These are phyloP conservation scores for Cajanus cajan DNA, from an alignment of 306 rosid genomes.

Conservation along the genomic window DNA sequence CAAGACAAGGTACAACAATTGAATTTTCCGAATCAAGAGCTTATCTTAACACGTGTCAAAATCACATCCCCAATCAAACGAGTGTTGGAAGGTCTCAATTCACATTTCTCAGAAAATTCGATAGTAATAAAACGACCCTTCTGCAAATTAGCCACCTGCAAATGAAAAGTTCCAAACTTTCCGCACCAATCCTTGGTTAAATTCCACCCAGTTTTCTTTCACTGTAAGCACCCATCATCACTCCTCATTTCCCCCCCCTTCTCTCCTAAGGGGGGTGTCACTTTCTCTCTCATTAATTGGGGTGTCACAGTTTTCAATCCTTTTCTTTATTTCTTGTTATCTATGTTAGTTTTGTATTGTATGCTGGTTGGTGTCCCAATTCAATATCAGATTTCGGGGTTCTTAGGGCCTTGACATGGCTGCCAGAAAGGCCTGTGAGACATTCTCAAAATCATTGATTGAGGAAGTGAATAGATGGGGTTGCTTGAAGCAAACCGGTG, in stretches of 20 bases:
- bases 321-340: not conserved
- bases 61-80: not conserved
- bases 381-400: not conserved
- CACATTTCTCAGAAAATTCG: not conserved
- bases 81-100: not conserved
- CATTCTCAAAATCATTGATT: conserved; percentile 59
- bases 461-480: conserved; percentile 88
- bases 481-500: conserved; percentile 78
- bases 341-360: conserved; percentile 37
- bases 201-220: not conserved
- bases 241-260: not conserved
- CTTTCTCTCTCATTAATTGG: not conserved
- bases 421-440: conserved; percentile 57
- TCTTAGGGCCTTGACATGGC: conserved; percentile 47
- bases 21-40: not conserved
- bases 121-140: not conserved
- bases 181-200: not conserved
- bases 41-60: conserved; percentile 2
- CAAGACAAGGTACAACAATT: not conserved
- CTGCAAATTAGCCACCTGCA: not conserved
- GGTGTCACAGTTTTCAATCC: not conserved
- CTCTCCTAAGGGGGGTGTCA: not conserved
- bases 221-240: not conserved
- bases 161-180: conserved; percentile 6
- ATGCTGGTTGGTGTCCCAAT: conserved; percentile 27